Conservation (phyloP, 73 alveolate species). For the Tetrahymena elliotti region DNA sequence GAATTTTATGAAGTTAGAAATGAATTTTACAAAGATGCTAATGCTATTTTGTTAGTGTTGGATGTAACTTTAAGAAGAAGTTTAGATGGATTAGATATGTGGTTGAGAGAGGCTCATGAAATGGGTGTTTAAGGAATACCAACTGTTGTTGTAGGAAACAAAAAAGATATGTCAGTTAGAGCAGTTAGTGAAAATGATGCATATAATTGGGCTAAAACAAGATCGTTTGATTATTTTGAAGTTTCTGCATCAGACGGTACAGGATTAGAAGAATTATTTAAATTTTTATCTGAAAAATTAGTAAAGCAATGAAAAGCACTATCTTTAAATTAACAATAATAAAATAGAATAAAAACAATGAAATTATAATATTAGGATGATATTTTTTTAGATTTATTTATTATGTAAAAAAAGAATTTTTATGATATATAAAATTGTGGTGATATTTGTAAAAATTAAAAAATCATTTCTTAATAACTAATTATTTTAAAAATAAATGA, state of each 20-base stretch:
- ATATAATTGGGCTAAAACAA: neutral
- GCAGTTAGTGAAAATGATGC: neutral
- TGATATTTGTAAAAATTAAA: too few relatives aligned
- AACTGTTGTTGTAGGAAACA: neutral
- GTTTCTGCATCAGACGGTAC: neutral
- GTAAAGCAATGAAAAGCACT: neutral
- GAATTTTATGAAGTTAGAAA: conserved; percentile 59
- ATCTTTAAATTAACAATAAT: too few relatives aligned
- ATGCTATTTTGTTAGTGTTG: conserved; percentile 42
- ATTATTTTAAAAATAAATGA: too few relatives aligned
- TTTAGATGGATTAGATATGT: conserved; percentile 51
- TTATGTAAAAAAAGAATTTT: too few relatives aligned
- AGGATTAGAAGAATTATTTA: neutral
- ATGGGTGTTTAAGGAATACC: neutral
- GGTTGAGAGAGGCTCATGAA: conserved; percentile 24
- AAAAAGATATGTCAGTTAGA: neutral
- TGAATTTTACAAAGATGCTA: conserved; percentile 60
- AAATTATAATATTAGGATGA: too few relatives aligned
- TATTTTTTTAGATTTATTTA: too few relatives aligned
- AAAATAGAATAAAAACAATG: neutral
- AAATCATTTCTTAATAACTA: too few relatives aligned
- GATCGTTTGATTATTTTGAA: neutral
- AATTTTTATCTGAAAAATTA: neutral
- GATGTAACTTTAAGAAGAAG: conserved; percentile 45
- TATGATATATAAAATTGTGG: too few relatives aligned